phyloP scores from a whole-genome alignment of 2,329 filamentous ascomycete genomes.

The Penicillium sp. region DNA sequence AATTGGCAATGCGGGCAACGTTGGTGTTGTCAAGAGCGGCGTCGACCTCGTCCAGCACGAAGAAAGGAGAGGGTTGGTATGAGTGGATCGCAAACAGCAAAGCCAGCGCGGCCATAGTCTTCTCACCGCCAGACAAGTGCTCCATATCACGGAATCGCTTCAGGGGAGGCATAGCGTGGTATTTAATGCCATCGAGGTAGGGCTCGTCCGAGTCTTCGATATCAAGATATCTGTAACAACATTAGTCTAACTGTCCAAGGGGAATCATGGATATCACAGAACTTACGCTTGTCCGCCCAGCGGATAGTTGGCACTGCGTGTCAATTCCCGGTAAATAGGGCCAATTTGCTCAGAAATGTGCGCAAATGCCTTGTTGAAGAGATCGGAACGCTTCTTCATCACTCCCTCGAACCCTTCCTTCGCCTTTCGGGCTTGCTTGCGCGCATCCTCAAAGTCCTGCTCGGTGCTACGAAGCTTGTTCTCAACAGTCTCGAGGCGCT shows the following conservation, averaged over 20 bases:
- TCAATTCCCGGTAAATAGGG: conserved; percentile 92
- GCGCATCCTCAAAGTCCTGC: conserved; percentile 83
- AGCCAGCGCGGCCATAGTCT: conserved; percentile 97
- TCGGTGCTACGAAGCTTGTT: conserved; percentile 79
- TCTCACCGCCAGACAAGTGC: conserved; percentile 93
- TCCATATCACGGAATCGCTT: conserved; percentile 99
- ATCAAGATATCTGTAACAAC: conserved; percentile 66
- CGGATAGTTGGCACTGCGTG: conserved; percentile 83
- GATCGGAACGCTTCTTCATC: conserved; percentile 77
- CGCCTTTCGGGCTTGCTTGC: conserved; percentile 68
- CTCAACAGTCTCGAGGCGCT: conserved; percentile 84
- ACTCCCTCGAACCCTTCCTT: conserved; percentile 82
- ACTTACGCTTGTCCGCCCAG: conserved; percentile 73
- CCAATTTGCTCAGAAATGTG: conserved; percentile 96
- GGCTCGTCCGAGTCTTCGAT: conserved; percentile 96
- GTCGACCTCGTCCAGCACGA: conserved; percentile 96
- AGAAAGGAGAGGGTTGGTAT: conserved; percentile 94
- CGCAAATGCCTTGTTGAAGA: conserved; percentile 92
- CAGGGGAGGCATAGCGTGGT: conserved; percentile 96
- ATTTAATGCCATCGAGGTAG: conserved; percentile 93
- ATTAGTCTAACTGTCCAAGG: neutral
- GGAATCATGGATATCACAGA: neutral
- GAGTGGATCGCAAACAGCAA: conserved; percentile 95
- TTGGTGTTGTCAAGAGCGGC: conserved; percentile 98
- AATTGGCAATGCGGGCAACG: conserved; percentile 92